phyloP scores from a whole-genome alignment of 225 moss, liverwort and hornwort genomes.

The Thuidium tamariscinum region DNA sequence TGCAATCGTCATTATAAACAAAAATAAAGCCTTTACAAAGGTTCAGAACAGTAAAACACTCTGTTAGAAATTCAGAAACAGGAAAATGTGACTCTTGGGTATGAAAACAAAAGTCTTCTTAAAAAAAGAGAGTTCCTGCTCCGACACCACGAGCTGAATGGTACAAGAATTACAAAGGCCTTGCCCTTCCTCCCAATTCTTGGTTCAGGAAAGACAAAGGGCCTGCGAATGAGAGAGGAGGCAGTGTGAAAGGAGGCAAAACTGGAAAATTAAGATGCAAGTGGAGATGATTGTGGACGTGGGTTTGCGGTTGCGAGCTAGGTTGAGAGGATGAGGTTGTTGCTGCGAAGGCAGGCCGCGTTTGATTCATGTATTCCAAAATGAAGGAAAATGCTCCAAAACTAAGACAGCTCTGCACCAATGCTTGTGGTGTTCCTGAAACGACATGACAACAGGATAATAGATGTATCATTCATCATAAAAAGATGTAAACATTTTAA shows the following conservation, averaged over 20 bases:
- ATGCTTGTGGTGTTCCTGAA: constrained; percentile 78
- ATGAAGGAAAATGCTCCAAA: constrained; percentile 92
- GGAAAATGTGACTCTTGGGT: not conserved
- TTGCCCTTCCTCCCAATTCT: constrained; percentile 13
- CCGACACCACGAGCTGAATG: not conserved
- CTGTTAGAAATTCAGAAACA: not conserved
- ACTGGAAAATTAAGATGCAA: constrained; percentile 47
- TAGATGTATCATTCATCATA: not conserved
- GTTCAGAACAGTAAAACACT: no score
- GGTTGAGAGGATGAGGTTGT: constrained; percentile 3
- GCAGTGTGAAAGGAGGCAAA: constrained; percentile 80
- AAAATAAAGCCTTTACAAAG: no score
- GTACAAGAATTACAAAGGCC: constrained; percentile 24
- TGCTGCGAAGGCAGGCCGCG: constrained; percentile 66
- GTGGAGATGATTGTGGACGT: constrained; percentile 21
- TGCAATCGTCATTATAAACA: no score
- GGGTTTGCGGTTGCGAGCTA: constrained; percentile 11
- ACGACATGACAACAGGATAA: not conserved
- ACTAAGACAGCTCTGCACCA: constrained; percentile 93
- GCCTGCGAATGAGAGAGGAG: constrained; percentile 37
- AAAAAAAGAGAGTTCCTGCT: not conserved
- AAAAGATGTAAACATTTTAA: not conserved
- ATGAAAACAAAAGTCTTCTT: not conserved
- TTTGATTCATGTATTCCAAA: constrained; percentile 69
- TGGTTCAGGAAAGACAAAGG: constrained; percentile 34